Evolutionary conservation across 345 rosid genomes (phyloP).

Genomic region (Pelargonium nanum): DNA sequence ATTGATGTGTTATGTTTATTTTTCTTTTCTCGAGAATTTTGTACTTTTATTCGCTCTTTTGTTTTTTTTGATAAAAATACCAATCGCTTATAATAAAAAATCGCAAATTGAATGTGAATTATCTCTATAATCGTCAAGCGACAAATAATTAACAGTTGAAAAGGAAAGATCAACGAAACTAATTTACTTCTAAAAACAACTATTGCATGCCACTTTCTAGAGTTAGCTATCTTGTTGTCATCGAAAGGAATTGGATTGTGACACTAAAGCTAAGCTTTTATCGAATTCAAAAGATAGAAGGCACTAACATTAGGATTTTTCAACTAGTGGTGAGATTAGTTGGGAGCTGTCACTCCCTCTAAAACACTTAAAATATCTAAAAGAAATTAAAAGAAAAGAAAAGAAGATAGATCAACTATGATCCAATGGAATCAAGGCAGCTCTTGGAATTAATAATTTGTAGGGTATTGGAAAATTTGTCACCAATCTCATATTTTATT

Average conservation of each 20-base stretch:
- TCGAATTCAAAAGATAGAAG: neutral
- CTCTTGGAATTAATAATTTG: neutral
- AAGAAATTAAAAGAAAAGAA: neutral
- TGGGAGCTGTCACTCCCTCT: neutral
- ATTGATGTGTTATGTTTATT: no score
- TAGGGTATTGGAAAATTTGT: neutral
- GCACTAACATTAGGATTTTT: neutral
- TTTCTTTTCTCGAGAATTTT: no score
- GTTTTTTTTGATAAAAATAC: no score
- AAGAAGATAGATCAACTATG: neutral
- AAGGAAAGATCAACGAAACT: no score
- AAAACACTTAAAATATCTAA: neutral
- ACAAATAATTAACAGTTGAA: no score
- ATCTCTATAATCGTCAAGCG: no score
- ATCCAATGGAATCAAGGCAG: neutral
- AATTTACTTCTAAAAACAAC: no score
- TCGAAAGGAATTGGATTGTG: constrained; percentile 5
- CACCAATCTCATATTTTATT: neutral
- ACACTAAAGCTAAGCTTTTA: constrained; percentile 12
- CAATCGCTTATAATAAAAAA: no score
- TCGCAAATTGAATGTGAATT: no score
- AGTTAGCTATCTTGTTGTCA: neutral
- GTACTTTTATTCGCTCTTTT: no score
- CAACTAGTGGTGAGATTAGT: neutral
- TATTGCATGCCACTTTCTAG: neutral